Evolutionary conservation across 495 filamentous ascomycete genomes (phyloP), one percentile per base, ranked within the genome.

Genomic region (Letharia lupina): DNA sequence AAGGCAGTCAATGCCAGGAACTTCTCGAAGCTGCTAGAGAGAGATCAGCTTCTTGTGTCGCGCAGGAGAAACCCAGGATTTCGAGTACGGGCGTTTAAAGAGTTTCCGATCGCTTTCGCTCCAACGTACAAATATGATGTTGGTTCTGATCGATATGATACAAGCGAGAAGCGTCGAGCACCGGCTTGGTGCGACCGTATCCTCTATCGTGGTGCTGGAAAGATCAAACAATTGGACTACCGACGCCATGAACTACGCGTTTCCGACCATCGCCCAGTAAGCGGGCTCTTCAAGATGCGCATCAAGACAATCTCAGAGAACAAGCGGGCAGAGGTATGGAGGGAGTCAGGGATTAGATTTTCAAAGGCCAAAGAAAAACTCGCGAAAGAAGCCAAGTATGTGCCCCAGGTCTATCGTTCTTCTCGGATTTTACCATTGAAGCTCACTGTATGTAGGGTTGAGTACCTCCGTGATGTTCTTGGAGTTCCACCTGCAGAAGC

Each of bases 41-140:
- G 95, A 47, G 94, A 98, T 72, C 94, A 98, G 73, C 81, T 98
- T 7, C 85, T 97, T 1, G 88, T 95, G 9, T 91, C 91, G 31
- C 81, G 86, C 64, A 86, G 90, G 66, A 88, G 89, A 70, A 97
- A 96, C 70, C 91, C 93, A 0, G 89, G 86, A 13, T 97, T 97
- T 79, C 82, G 88, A 33, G 82, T 97, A 3, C 86, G 93, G 28
- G 87, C 89, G 7, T 98, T 98, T 71, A 85, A 86, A 23, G 94
- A 98, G 76, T 79, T 84, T 16, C 87, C 86, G 0, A 97, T 98
- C 71, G 88, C 86, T 0, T 98, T 98, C 73, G 87, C 90, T 20
- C 94, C 94, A 11, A 98, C 94, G 3, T 98, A 98, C 78, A 98
- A 98, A 75, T 98, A 98, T 75, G 94, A 98, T 71, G 90, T 97